phyloP scores from a whole-genome alignment of 306 rosid genomes.

The Vachellia pachyceras region DNA sequence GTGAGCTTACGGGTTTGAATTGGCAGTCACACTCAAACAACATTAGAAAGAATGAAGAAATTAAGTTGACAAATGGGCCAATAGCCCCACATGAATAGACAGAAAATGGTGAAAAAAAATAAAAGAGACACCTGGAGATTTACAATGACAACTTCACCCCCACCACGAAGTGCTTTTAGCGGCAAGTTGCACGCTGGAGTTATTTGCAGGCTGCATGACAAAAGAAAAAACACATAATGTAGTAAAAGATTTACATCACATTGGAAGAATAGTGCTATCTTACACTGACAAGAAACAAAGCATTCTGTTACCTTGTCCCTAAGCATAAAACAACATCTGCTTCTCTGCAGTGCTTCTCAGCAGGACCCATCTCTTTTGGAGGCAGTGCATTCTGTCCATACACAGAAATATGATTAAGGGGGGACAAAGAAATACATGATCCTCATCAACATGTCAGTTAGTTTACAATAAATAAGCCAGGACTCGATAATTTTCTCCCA shows the following conservation, averaged over 20 bases:
- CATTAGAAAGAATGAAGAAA: slow-evolving; percentile 17
- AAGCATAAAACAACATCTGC: slow-evolving; percentile 93
- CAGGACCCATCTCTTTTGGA: slow-evolving; percentile 85
- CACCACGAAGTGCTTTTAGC: slow-evolving; percentile 85
- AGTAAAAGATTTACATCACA: slow-evolving; percentile 21
- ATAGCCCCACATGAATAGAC: slow-evolving; percentile 15
- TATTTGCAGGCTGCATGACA: slow-evolving; percentile 85
- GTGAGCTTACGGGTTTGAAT: neutral
- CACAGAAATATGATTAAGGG: slow-evolving; percentile 14
- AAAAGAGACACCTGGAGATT: slow-evolving; percentile 80
- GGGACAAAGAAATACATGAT: neutral
- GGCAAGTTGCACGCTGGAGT: slow-evolving; percentile 99
- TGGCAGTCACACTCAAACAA: neutral
- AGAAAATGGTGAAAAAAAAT: slow-evolving; percentile 6
- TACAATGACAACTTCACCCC: slow-evolving; percentile 92
- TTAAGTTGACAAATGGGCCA: slow-evolving; percentile 22
- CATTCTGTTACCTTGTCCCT: slow-evolving; percentile 79
- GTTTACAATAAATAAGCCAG: neutral
- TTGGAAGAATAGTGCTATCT: slow-evolving; percentile 2
- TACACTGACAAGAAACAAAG: slow-evolving; percentile 28
- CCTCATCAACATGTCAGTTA: neutral
- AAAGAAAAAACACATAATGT: slow-evolving; percentile 32
- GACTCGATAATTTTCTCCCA: neutral
- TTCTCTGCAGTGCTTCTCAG: slow-evolving; percentile 96
- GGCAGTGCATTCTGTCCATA: slow-evolving; percentile 87